These are phyloP conservation scores for Pseudomassariella vexata DNA, from an alignment of 2,329 filamentous ascomycete species.

Conservation along the genomic window DNA sequence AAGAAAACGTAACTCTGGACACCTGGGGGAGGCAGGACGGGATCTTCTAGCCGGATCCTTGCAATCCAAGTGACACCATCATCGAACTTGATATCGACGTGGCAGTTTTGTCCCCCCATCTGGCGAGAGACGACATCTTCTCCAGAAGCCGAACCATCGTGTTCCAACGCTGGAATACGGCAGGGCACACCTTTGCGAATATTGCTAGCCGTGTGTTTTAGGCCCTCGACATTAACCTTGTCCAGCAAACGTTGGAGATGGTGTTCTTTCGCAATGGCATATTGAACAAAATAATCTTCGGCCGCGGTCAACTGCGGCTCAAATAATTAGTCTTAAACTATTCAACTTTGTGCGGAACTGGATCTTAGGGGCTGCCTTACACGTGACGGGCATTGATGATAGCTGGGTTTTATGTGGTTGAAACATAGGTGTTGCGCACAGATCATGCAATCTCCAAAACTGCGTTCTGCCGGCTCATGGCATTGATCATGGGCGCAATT, in stretches of 20 bases:
- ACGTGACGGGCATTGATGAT: slow-evolving; percentile 30
- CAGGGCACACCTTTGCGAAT: slow-evolving; percentile 29
- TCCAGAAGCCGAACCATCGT: slow-evolving; percentile 29
- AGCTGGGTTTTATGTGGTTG: slow-evolving; percentile 25
- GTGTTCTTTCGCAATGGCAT: slow-evolving; percentile 25
- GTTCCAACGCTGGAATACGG: slow-evolving; percentile 27
- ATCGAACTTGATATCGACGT: slow-evolving; percentile 34
- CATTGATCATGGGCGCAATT: too few species aligned
- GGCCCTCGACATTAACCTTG: slow-evolving; percentile 28
- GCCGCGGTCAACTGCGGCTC: slow-evolving; percentile 25
- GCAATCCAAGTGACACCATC: slow-evolving; percentile 37
- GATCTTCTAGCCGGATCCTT: slow-evolving; percentile 32
- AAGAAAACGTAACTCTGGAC: slow-evolving; percentile 28
- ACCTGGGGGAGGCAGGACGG: slow-evolving; percentile 29
- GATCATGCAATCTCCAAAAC: slow-evolving; percentile 29
- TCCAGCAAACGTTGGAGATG: slow-evolving; percentile 27
- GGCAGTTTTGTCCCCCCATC: slow-evolving; percentile 41
- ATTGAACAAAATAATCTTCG: too few species aligned
- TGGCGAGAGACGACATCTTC: too few species aligned
- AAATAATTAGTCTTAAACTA: slow-evolving; percentile 12
- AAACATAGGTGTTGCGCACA: slow-evolving; percentile 32
- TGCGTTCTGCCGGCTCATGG: slow-evolving; percentile 26
- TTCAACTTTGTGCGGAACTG: slow-evolving; percentile 10
- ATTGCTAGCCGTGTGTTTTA: slow-evolving; percentile 27
- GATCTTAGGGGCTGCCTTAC: neutral